Base-by-base conservation (phyloP, 768 basidiomycete genomes). In the Termitomyces sp. region DNA sequence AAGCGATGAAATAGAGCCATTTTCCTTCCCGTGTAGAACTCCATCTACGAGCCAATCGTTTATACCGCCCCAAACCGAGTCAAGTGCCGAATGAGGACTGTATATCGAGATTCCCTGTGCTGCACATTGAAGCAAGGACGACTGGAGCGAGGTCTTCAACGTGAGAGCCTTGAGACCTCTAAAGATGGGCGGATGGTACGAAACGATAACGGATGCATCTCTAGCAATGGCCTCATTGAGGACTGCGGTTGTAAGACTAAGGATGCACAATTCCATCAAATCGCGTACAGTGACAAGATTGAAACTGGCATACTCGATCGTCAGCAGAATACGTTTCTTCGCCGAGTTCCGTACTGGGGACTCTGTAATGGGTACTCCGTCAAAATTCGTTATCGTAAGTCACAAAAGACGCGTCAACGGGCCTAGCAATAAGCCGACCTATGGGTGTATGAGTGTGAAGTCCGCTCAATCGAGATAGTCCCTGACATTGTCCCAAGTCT, bases 401-500 rank as follows among this genome's bases (percentile, higher is more conserved):
- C n/a, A 56, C 26, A n/a, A 52, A 24, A 62, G 14, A 46, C 27
- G 55, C 43, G 40, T 62, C 30, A 20, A 66, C 74, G 32, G 65
- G 89, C 90, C 90, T 69, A 92, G 74, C 57, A 92, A 73, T 34
- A 91, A 72, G 55, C 90, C 90, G 53, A 89, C 87, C 90, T 91
- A 65, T n/a, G 5, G 6, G 12, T 44, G 53, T 43, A 48, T 62
- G 58, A 62, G 55, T 61, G 33, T 22, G 37, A 37, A 26, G 44
- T 62, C 27, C 14, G 43, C 39, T 56, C 49, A 24, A 24, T 48
- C 22, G 16, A 62, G 49, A 55, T 48, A 14, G 46, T 51, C 13
- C 74, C 90, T 74, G 62, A 97, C 95, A 73, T 98, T 98, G 67
- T 98, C 95, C 94, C 95, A 98, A 60, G 81, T 84, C 63, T 90